Base-by-base conservation (phyloP, 2,329 filamentous ascomycete species). In the Phialocephala subalpina region DNA sequence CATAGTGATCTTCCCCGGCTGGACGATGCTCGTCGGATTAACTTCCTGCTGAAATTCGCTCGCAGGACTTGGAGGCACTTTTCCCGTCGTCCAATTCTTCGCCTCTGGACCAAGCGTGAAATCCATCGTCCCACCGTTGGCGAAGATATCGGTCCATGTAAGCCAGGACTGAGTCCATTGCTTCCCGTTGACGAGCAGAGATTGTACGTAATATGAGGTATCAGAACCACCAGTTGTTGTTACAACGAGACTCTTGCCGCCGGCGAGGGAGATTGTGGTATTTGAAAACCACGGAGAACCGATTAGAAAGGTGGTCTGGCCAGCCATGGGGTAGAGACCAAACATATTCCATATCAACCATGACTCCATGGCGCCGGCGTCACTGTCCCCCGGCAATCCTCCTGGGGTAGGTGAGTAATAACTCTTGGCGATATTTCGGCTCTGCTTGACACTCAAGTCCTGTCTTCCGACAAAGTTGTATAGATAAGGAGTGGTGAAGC, bases 281-380 rank as follows among this genome's bases (percentile, higher is more conserved):
- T 87, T 82, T 0, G 77, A 76, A 72, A 90, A 88, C 86, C 87
- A 90, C 0, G 89, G 88, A 9, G 86, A 87, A 1, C 84, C 85
- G 58, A 92, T 80, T 20, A 92, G 79, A 75, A 91, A 92, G 1
- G 86, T 89, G 0, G 88, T 87, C 77, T 92, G 89, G 0, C 87
- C 88, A 0, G 88, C 90, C 68, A 92, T 79, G 2, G 90, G 89
- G 69, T 90, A 91, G 40, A 91, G 77, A 1, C 89, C 89, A 29
- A 91, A 82, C 82, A 90, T 90, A 69, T 85, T 86, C 86, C 90
- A 92, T 16, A 90, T 77, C 5, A 90, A 77, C 86, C 88, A 91
- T 14, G 84, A 87, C 75, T 92, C 88, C 89, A 92, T 92, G 11
- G 90, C 88, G 8, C 90, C 90, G 2, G 88, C 88, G 74, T 92